Evolutionary conservation across 371 early-diverging fungal species (phyloP).

Genomic region (Basidiobolus meristosporus): DNA sequence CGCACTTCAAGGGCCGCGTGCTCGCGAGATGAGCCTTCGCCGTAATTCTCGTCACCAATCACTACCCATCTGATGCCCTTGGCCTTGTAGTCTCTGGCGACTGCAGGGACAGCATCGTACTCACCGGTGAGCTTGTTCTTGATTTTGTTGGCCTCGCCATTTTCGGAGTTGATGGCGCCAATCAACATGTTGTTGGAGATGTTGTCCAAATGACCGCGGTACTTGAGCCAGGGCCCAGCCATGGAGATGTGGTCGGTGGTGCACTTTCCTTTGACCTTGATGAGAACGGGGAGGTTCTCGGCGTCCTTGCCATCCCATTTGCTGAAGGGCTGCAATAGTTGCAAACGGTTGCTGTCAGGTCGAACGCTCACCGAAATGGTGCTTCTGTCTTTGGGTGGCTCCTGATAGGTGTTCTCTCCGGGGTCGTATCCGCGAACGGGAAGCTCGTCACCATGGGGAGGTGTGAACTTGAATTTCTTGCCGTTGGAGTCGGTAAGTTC

Average conservation of each 20-base stretch:
- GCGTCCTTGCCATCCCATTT: conserved; percentile 80
- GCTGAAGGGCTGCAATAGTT: conserved; percentile 74
- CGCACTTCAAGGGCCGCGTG: conserved; percentile 89
- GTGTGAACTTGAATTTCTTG: conserved; percentile 61
- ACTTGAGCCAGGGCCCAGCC: too few species aligned
- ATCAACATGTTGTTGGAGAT: too few species aligned
- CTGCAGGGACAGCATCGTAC: conserved; percentile 69
- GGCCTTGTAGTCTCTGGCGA: conserved; percentile 76
- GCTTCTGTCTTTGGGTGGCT: conserved; percentile 39
- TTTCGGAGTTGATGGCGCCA: too few species aligned
- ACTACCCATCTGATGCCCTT: conserved; percentile 65
- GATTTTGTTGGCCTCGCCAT: conserved; percentile 59
- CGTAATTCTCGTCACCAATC: conserved; percentile 90
- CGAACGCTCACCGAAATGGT: conserved; percentile 36
- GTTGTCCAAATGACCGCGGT: too few species aligned
- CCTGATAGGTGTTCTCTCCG: conserved; percentile 50
- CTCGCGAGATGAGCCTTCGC: conserved; percentile 93
- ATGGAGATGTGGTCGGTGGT: too few species aligned
- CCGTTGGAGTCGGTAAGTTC: conserved; percentile 50
- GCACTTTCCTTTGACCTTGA: too few species aligned
- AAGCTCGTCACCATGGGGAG: conserved; percentile 63
- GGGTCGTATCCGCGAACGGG: conserved; percentile 77
- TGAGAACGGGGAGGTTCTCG: conserved; percentile 49
- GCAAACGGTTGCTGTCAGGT: conserved; percentile 71
- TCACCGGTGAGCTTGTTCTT: conserved; percentile 44